These are phyloP conservation scores for Serendipita sp. DNA, from an alignment of 768 basidiomycete species.

Conservation along the genomic window DNA sequence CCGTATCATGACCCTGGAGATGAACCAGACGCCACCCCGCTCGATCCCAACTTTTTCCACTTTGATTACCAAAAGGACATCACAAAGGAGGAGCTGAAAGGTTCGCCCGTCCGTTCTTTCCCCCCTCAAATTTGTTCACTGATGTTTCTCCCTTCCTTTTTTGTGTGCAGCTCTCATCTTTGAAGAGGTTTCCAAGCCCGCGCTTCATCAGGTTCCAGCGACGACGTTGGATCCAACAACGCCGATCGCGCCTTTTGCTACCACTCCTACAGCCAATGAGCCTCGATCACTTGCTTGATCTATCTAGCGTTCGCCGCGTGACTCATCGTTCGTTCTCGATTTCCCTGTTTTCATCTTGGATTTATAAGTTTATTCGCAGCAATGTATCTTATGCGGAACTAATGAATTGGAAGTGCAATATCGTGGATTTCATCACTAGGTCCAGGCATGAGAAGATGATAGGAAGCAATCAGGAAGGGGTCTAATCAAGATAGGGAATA, in stretches of 20 bases:
- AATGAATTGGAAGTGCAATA: neutral
- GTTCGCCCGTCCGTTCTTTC: neutral
- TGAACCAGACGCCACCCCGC: conserved; percentile 64
- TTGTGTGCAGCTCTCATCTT: neutral
- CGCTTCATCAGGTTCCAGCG: neutral
- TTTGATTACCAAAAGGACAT: conserved; percentile 36
- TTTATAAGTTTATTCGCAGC: too few species aligned
- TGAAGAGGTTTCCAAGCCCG: neutral
- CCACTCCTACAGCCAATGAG: neutral
- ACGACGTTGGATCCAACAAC: neutral
- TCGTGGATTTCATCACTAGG: too few species aligned
- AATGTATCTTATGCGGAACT: too few species aligned
- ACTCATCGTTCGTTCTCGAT: too few species aligned
- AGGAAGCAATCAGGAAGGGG: conserved; percentile 5
- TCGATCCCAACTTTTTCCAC: conserved; percentile 69
- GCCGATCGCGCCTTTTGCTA: neutral
- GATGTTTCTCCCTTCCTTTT: neutral
- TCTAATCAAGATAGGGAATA: neutral
- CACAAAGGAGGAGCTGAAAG: conserved; percentile 22
- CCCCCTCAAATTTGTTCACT: neutral
- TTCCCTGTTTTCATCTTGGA: too few species aligned
- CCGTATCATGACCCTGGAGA: conserved; percentile 82
- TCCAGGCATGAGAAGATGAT: too few species aligned
- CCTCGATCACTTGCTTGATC: neutral
- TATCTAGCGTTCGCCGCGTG: neutral